Evolutionary conservation across 345 rosid species (phyloP).

Genomic region (Diplotaxis tenuifolia): DNA sequence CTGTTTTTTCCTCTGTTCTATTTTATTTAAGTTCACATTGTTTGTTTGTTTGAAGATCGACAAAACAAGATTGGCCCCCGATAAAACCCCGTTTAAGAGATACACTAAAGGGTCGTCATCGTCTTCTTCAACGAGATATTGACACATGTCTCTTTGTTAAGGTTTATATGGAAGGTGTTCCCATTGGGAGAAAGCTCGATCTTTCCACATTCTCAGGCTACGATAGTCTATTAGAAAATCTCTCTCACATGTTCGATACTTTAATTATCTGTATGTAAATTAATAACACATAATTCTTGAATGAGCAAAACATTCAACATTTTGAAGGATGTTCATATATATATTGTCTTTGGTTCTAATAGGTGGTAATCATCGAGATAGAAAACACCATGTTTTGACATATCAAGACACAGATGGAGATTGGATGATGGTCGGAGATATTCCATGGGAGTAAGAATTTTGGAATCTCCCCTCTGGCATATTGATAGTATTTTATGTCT

Average conservation of each 20-base stretch:
- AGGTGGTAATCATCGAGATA: slow-evolving; percentile 27
- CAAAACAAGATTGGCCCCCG: slow-evolving; percentile 37
- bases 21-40: neutral
- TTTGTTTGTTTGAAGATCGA: slow-evolving; percentile 17
- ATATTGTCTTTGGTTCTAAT: slow-evolving; percentile 2
- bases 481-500: neutral
- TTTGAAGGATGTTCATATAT: neutral
- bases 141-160: slow-evolving; percentile 45
- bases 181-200: slow-evolving; percentile 66
- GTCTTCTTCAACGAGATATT: slow-evolving; percentile 4
- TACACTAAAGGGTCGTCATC: slow-evolving; percentile 33
- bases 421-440: slow-evolving; percentile 49
- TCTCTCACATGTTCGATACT: slow-evolving; percentile 43
- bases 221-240: slow-evolving; percentile 34
- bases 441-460: slow-evolving; percentile 51
- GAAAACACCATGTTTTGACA: slow-evolving; percentile 39
- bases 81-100: slow-evolving; percentile 31
- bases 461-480: neutral
- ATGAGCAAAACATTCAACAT: neutral
- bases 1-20: slow-evolving; percentile 18
- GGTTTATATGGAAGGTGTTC: slow-evolving; percentile 68
- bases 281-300: neutral
- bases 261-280: slow-evolving; percentile 40
- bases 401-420: slow-evolving; percentile 42
- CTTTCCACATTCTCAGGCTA: slow-evolving; percentile 49